Base-by-base conservation (phyloP, 2,329 filamentous ascomycete species). In the Aspergillus sojae region DNA sequence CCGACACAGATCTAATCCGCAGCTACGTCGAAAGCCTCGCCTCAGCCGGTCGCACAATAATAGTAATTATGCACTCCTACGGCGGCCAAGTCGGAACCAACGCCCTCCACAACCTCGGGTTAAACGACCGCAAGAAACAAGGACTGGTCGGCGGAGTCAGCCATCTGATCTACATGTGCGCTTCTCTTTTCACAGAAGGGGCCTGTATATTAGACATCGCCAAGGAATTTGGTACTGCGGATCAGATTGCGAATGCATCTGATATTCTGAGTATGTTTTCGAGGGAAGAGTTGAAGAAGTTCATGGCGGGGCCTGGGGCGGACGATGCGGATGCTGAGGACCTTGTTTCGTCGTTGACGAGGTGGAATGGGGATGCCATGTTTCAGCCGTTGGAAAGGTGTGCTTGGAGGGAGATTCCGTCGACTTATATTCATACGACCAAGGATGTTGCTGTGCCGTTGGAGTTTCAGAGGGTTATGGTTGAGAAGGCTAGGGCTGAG, bases 21-120 rank as follows among this genome's bases (percentile, higher is more conserved):
- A 14, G 6, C n/a, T 60, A 62, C 41, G 48, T 61, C 19, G 32
- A 45, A 23, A 26, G 30, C 14, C 45, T 66, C 3, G 53, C 26
- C 14, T 19, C 36, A 0, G 53, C 58, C 14, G 57, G 64, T n/a
- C 62, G 41, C 19, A 10, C 14, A 1, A 2, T 66, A 7, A 19
- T 62, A 12, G 57, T 62, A 7, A 36, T 64, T 14, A 57, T 60
- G 43, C 64, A 66, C 21, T 66, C 64, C n/a, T 66, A 66, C 32
- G 59, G 62, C 5, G 62, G 62, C 1, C 64, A 66, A 26, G 57
- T 66, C n/a, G 62, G 62, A 9, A 56, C 59, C 14, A 62, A 66
- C 16, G 59, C 52, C 16, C 53, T 66, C 5, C 9, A 7, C 1
- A 55, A 54, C n/a, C 43, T 66, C 0, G 45, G 45, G 0, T 3